Base-by-base conservation (phyloP, 768 basidiomycete species). In the Tulasnella sp. region DNA sequence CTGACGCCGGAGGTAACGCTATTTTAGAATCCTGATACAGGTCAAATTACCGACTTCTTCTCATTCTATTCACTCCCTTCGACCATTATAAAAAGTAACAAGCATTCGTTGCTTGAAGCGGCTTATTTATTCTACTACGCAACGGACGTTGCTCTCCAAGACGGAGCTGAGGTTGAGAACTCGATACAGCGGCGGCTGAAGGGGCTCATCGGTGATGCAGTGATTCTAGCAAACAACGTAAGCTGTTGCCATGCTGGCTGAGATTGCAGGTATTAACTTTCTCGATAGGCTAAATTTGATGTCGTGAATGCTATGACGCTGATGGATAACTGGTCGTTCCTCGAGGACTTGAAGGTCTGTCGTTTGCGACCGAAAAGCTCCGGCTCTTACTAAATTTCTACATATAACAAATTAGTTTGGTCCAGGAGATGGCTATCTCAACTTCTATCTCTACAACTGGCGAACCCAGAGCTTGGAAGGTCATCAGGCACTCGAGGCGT, bases 101-200 rank as follows among this genome's bases (percentile, higher is more conserved):
- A 91, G 80, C 85, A 95, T 82, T 87, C 88, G 29, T 82, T 90
- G 40, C 88, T 99, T 55, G 92, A 99, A 81, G 97, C 96, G 0
- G 97, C 95, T 18, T 99, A 99, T 84, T 87, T 98, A 32, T 99
- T 90, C 84, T 99, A 98, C 85, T 99, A 99, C 82, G 98, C 95
- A n/a, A 92, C 93, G 9, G 91, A 93, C 73, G 87, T 86, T 5
- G 93, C 91, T 3, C 91, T 95, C 80, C 83, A 88, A 74, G 86
- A 88, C n/a, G 88, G 85, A 13, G 87, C 88, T 44, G 90, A 93
- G 75, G 88, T 88, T n/a, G 88, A 89, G 67, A 88, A 86, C 35
- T 85, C 83, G 39, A 83, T 98, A 75, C 92, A 91, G 83, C 87
- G 87, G 79, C 88, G 96, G 57, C 85, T 99, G 79, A 85, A 88